Percentiles rank a stretch among this genome's conserved stretches.
Conservation (phyloP, 2,329 filamentous ascomycete genomes). For the Phoma sp. region DNA sequence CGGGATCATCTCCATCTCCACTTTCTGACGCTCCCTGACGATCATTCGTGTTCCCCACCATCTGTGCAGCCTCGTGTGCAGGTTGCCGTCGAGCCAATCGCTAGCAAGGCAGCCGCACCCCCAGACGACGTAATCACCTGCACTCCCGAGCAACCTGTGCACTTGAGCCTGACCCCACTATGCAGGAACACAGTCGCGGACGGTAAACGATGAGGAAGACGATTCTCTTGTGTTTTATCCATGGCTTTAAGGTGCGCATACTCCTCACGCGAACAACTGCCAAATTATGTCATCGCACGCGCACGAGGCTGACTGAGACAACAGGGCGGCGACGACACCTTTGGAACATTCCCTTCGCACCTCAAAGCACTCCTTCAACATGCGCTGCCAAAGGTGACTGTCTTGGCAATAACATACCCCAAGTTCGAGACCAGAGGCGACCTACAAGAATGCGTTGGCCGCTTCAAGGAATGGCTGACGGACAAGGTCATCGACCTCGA, state of each 20-base stretch:
- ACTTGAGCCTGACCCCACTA: conserved; percentile 25
- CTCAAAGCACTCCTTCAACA: conserved; percentile 69
- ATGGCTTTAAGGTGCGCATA: conserved; percentile 77
- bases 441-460: conserved; percentile 71
- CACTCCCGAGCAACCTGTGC: neutral
- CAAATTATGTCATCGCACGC: conserved; percentile 1
- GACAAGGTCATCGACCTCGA: conserved; percentile 95
- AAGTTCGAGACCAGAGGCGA: conserved; percentile 84
- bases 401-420: conserved; percentile 76
- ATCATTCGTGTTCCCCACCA: conserved; percentile 5
- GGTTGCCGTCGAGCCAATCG: conserved; percentile 16
- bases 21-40: too few species aligned
- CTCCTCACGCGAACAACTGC: neutral
- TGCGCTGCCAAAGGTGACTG: conserved; percentile 72
- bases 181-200: conserved; percentile 45
- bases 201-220: conserved; percentile 73
- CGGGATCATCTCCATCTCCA: neutral
- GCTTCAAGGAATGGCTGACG: conserved; percentile 83
- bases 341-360: conserved; percentile 77
- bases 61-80: neutral
- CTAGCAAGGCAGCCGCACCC: conserved; percentile 28
- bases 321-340: conserved; percentile 79
- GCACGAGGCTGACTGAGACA: conserved; percentile 20
- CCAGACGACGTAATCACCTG: conserved; percentile 33
- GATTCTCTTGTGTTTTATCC: conserved; percentile 81